phyloP scores from a whole-genome alignment of 2,329 filamentous ascomycete genomes.

The Fusarium lateritium region DNA sequence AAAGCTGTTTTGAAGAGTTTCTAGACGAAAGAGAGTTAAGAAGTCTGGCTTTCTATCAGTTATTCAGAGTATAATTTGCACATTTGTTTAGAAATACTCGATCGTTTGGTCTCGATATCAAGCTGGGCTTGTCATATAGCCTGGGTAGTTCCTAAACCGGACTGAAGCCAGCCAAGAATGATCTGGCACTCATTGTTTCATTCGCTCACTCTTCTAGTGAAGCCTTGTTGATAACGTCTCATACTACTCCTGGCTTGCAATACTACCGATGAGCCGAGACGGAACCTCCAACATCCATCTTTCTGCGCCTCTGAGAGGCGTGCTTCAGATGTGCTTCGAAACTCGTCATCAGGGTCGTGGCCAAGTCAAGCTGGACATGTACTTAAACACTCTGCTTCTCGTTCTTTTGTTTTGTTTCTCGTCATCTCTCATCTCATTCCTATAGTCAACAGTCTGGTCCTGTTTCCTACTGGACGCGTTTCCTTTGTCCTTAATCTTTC shows the following conservation, averaged over 20 bases:
- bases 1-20: background rate
- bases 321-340: slow-evolving; percentile 50
- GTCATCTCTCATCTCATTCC: slow-evolving; percentile 41
- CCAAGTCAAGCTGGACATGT: slow-evolving; percentile 17
- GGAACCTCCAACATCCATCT: slow-evolving; percentile 43
- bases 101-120: background rate
- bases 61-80: background rate
- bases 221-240: slow-evolving; percentile 34
- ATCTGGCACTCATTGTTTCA: slow-evolving; percentile 40
- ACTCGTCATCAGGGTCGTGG: slow-evolving; percentile 25
- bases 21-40: background rate
- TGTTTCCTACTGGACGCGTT: slow-evolving; percentile 41
- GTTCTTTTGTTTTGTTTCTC: slow-evolving; percentile 43
- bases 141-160: slow-evolving; percentile 21
- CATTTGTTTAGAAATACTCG: background rate
- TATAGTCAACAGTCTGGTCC: slow-evolving; percentile 45
- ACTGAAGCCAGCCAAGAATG: slow-evolving; percentile 24
- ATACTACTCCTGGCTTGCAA: slow-evolving; percentile 33
- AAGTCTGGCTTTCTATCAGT: background rate
- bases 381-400: slow-evolving; percentile 57
- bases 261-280: slow-evolving; percentile 38
- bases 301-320: slow-evolving; percentile 21
- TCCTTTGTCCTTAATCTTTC: slow-evolving; percentile 49
- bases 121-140: slow-evolving; percentile 21
- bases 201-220: slow-evolving; percentile 14